phyloP scores from a whole-genome alignment of 2,329 filamentous ascomycete genomes.

The Pochonia chlamydosporia region DNA sequence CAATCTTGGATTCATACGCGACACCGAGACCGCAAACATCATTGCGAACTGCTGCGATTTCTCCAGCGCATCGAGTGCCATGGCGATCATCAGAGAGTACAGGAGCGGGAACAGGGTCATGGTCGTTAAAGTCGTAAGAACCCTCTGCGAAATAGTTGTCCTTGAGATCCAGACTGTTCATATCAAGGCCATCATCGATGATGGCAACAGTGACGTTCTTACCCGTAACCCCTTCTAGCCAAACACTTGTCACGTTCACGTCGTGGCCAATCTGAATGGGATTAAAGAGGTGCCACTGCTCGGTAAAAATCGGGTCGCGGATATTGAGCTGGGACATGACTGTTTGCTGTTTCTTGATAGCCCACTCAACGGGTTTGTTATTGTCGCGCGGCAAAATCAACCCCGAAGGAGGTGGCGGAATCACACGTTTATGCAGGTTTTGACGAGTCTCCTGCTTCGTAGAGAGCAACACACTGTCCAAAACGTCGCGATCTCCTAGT shows the following conservation, averaged over 20 bases:
- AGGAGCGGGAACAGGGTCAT: slow-evolving; percentile 70
- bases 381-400: slow-evolving; percentile 13
- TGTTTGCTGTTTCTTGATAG: slow-evolving; percentile 51
- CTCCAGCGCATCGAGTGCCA: slow-evolving; percentile 90
- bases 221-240: slow-evolving; percentile 86
- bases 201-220: slow-evolving; percentile 86
- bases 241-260: slow-evolving; percentile 91
- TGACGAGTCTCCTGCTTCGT: slow-evolving; percentile 63
- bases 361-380: slow-evolving; percentile 25
- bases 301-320: slow-evolving; percentile 80
- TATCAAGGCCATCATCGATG: slow-evolving; percentile 92
- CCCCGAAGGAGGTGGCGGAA: slow-evolving; percentile 33
- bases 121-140: slow-evolving; percentile 95
- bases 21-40: slow-evolving; percentile 93
- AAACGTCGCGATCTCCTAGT: slow-evolving; percentile 44
- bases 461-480: slow-evolving; percentile 71
- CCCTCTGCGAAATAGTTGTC: slow-evolving; percentile 90
- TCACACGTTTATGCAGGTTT: slow-evolving; percentile 47
- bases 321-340: slow-evolving; percentile 68
- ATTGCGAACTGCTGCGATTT: slow-evolving; percentile 88
- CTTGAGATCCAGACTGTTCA: slow-evolving; percentile 88
- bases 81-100: slow-evolving; percentile 81
- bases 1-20: slow-evolving; percentile 84
- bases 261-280: slow-evolving; percentile 76
- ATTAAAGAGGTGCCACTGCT: slow-evolving; percentile 96